Percentiles rank a stretch among this genome's conserved stretches.
Conservation (phyloP, 176 grass and related monocot genomes). For the Musa itinerans region DNA sequence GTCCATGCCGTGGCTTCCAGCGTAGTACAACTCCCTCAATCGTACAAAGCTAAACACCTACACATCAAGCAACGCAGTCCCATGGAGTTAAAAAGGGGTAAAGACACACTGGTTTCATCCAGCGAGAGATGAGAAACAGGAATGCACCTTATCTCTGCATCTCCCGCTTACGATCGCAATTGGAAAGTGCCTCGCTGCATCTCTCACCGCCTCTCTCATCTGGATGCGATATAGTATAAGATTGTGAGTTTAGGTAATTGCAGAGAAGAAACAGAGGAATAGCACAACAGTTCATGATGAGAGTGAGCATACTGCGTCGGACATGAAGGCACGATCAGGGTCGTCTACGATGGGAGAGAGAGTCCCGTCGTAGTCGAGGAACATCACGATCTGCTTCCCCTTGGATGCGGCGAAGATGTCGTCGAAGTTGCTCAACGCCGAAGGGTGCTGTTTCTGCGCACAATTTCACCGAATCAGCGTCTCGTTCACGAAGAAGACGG, state of each 20-base stretch:
- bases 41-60: slow-evolving; percentile 59
- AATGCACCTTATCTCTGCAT: slow-evolving; percentile 48
- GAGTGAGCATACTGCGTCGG: slow-evolving; percentile 33
- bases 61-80: neutral
- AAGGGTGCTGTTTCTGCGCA: slow-evolving; percentile 51
- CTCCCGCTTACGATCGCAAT: slow-evolving; percentile 76
- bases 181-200: slow-evolving; percentile 47
- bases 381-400: slow-evolving; percentile 58
- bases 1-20: slow-evolving; percentile 91
- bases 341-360: slow-evolving; percentile 75
- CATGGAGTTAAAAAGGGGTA: neutral
- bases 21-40: slow-evolving; percentile 64
- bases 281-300: neutral
- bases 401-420: slow-evolving; percentile 34
- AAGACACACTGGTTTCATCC: neutral
- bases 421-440: slow-evolving; percentile 52
- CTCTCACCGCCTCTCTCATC: slow-evolving; percentile 62
- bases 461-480: neutral
- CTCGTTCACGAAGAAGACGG: neutral
- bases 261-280: neutral
- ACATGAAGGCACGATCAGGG: slow-evolving; percentile 66
- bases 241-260: neutral
- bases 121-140: neutral
- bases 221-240: neutral
- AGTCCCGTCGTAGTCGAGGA: slow-evolving; percentile 86